Percentiles rank a stretch among this genome's conserved stretches.
phyloP scores from a whole-genome alignment of 192 early-diverging fungal species.

The Coemansia sp. region DNA sequence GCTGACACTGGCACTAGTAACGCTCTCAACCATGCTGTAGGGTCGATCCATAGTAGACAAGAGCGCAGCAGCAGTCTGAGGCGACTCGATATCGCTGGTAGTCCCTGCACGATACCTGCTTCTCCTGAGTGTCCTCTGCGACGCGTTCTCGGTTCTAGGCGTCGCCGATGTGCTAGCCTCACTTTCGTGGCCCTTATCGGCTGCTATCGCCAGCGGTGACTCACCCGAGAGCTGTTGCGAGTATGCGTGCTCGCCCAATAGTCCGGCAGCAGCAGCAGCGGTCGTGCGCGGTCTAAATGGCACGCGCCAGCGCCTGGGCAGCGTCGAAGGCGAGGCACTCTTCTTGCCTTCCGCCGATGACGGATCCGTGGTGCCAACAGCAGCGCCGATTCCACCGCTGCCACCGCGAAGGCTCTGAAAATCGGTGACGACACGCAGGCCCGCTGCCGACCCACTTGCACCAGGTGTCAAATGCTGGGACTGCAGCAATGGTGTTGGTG shows the following conservation, averaged over 20 bases:
- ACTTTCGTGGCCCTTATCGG: constrained; percentile 6
- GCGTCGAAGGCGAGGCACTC: constrained; percentile 44
- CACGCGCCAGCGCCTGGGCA: constrained; percentile 44
- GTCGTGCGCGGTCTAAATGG: constrained; percentile 38
- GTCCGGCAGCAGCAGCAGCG: neutral
- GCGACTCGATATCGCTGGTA: constrained; percentile 56
- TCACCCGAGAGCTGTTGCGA: constrained; percentile 12
- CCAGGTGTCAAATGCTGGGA: neutral
- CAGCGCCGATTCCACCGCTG: neutral
- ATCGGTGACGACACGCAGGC: constrained; percentile 46
- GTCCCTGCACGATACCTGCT: constrained; percentile 52
- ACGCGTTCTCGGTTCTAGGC: neutral
- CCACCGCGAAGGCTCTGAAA: constrained; percentile 30
- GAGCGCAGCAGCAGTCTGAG: constrained; percentile 16
- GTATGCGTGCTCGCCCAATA: constrained; percentile 7
- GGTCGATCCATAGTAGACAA: constrained; percentile 29
- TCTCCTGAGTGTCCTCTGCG: constrained; percentile 21
- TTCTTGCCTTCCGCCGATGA: constrained; percentile 30
- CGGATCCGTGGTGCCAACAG: constrained; percentile 5
- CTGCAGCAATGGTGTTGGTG: neutral
- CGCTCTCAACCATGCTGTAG: constrained; percentile 53
- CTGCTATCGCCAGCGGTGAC: neutral
- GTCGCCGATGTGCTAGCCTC: constrained; percentile 10
- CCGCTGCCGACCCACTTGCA: neutral
- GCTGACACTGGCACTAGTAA: constrained; percentile 25